phyloP scores from a whole-genome alignment of 75 land plant genomes.

The Cryptomeria japonica region DNA sequence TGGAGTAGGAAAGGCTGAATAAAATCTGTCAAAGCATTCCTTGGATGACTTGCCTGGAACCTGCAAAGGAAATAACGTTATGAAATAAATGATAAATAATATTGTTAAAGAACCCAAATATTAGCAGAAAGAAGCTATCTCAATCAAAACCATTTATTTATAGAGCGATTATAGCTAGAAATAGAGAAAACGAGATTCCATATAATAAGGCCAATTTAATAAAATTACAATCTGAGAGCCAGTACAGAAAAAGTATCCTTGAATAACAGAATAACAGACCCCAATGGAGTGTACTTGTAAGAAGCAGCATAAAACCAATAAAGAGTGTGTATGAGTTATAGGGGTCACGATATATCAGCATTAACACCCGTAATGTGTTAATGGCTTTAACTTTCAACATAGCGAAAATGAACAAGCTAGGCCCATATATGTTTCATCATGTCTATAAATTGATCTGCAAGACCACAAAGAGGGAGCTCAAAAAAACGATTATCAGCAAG shows the following conservation, averaged over 20 bases:
- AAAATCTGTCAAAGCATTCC: slow-evolving; percentile 79
- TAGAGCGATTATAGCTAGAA: neutral
- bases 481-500: neutral
- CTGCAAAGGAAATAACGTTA: slow-evolving; percentile 31
- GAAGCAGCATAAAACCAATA: neutral
- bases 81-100: neutral
- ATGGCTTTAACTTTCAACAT: neutral
- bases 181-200: neutral
- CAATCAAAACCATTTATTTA: neutral
- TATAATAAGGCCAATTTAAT: neutral
- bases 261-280: neutral
- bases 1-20: slow-evolving; percentile 60
- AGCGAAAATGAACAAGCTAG: neutral
- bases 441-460: neutral
- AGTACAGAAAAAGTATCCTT: neutral
- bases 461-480: neutral
- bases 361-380: neutral
- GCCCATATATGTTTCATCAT: neutral
- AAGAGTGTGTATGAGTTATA: no score
- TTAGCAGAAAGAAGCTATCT: neutral
- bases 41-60: slow-evolving; percentile 85
- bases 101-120: neutral
- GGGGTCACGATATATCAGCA: neutral
- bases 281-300: neutral
- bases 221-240: neutral